Base-by-base conservation (phyloP, 2,329 filamentous ascomycete species). In the Dothideomycetes sp. region DNA sequence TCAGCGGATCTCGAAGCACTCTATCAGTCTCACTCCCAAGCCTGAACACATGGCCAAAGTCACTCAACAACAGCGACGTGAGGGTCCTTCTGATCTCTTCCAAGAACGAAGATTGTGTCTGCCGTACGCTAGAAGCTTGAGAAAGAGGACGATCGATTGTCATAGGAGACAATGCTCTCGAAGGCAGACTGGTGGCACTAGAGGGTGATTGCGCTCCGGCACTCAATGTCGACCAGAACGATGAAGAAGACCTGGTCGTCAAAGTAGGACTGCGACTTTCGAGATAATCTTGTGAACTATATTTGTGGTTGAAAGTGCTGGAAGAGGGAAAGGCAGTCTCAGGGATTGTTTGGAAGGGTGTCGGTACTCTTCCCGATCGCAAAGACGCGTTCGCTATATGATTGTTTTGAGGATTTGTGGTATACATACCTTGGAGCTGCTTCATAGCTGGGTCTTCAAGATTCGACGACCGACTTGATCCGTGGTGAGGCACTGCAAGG, bases 201-300 rank as follows among this genome's bases (percentile, higher is more conserved):
- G 78, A 74, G 1, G 82, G 78, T 23, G 76, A 77, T 46, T 80
- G 73, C 0, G 75, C 70, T 37, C 74, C 68, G 0, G 78, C 78
- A 45, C 84, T 81, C 51, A 89, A 87, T 0, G 84, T 84, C 3
- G 88, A 94, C 86, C 87, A 95, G 57, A 89, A 93, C 0, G 86
- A 91, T 12, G 78, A 78, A 17, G 74, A 73, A 0, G 84, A 82
- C 52, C 91, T 85, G 44, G 82, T 80, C 0, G 82, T 79, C 30
- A 83, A 67, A 0, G 82, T 71, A 0, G 82, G 80, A 13, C 80
- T 84, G 2, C 73, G 70, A 52, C 74, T 56, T 45, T 84, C 72
- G 61, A 93, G 75, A 61, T 83, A 76, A 57, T 86, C 77, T 49
- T 78, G 76, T 7, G 40, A 27, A 42, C 32, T 42, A 76, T 75